These are phyloP conservation scores for Polytrichum commune DNA, from an alignment of 225 moss, liverwort and hornwort genomes.

Conservation along the genomic window DNA sequence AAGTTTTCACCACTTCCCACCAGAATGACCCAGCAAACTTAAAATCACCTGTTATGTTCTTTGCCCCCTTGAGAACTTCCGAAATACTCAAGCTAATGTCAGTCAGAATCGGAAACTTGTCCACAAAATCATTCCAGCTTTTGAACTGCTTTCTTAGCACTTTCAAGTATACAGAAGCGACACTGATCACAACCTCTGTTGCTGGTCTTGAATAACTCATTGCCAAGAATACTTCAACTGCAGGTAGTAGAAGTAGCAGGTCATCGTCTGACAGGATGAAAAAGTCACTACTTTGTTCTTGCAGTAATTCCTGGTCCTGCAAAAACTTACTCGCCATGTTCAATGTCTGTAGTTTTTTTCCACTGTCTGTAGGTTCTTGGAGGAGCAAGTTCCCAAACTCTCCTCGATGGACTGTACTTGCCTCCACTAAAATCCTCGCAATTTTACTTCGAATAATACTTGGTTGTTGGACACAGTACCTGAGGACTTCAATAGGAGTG, in stretches of 20 bases:
- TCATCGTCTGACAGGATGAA: conserved; percentile 47
- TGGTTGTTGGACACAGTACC: conserved; percentile 69
- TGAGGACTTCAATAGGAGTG: conserved; percentile 65
- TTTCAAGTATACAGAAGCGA: conserved; percentile 59
- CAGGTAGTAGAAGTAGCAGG: conserved; percentile 65
- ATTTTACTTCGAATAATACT: conserved; percentile 61
- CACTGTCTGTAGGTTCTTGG: conserved; percentile 33
- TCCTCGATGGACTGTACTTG: conserved; percentile 44
- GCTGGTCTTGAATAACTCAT: conserved; percentile 29
- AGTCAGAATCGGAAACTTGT: conserved; percentile 15
- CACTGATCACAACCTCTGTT: conserved; percentile 33
- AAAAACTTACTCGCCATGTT: conserved; percentile 48
- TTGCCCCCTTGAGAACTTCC: conserved; percentile 7
- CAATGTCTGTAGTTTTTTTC: conserved; percentile 5
- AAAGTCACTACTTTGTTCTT: background rate
- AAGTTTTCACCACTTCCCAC: conserved; percentile 47
- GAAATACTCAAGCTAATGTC: conserved; percentile 13
- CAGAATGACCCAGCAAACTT: conserved; percentile 27
- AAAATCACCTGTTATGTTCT: conserved; percentile 32
- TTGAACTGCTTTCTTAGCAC: conserved; percentile 51
- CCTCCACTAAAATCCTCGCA: conserved; percentile 55
- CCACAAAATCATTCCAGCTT: conserved; percentile 63
- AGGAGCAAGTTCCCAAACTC: conserved; percentile 66
- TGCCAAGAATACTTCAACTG: conserved; percentile 52
- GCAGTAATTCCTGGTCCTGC: conserved; percentile 21